These are phyloP conservation scores for Cucumis hystrix DNA, from an alignment of 306 rosid genomes.

Conservation along the genomic window DNA sequence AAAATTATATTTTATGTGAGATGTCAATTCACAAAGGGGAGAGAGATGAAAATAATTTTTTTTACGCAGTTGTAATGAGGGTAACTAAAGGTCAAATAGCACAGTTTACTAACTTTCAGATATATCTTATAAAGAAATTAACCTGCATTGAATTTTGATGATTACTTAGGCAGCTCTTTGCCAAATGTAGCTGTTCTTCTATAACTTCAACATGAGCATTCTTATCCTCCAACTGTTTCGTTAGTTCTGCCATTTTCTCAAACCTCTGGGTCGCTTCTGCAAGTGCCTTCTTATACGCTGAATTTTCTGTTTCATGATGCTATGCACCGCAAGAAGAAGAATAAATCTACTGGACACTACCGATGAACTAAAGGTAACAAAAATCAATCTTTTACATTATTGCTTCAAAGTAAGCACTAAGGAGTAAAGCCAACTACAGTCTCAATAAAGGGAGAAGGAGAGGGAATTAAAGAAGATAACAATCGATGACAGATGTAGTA, in stretches of 20 bases:
- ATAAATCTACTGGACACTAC: background rate
- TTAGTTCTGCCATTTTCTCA: constrained; percentile 33
- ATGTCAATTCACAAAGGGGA: background rate
- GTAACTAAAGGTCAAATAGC: background rate
- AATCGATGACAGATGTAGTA: background rate
- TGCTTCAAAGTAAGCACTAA: background rate
- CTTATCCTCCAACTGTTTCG: constrained; percentile 32
- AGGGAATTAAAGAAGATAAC: background rate
- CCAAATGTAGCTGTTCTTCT: constrained; percentile 30
- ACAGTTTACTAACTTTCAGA: background rate
- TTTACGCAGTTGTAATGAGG: background rate
- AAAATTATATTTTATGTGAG: background rate
- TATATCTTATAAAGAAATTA: background rate
- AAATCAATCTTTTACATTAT: background rate
- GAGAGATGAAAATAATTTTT: background rate
- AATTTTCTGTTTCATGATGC: constrained; percentile 32
- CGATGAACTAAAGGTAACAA: background rate
- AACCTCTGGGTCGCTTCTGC: constrained; percentile 32
- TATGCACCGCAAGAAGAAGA: constrained; percentile 8
- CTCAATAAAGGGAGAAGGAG: background rate
- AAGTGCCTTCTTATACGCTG: constrained; percentile 25
- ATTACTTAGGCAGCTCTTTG: constrained; percentile 19
- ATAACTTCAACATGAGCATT: constrained; percentile 14
- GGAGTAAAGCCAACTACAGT: background rate
- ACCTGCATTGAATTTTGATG: constrained; percentile 34